These are phyloP conservation scores for Incumbomyces delicatus DNA, from an alignment of 2,329 filamentous ascomycete genomes.

Conservation along the genomic window DNA sequence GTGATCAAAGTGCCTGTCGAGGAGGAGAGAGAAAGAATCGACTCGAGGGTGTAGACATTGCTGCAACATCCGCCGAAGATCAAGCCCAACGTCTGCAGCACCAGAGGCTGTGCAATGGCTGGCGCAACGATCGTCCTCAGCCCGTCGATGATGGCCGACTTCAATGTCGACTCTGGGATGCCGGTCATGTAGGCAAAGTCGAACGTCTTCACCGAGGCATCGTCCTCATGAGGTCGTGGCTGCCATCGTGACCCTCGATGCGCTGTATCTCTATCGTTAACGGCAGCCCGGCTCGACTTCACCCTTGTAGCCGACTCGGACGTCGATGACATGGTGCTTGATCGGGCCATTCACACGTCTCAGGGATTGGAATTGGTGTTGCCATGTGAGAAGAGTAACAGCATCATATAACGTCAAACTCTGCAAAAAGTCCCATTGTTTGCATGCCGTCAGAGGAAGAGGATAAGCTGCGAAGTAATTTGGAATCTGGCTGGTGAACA, in stretches of 20 bases:
- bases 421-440: too few species aligned
- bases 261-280: neutral
- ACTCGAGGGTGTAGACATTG: slow-evolving; percentile 93
- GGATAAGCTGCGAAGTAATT: too few species aligned
- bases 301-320: neutral
- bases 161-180: slow-evolving; percentile 1
- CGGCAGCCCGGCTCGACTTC: neutral
- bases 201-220: neutral
- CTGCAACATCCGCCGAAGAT: slow-evolving; percentile 96
- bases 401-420: too few species aligned
- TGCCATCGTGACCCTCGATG: neutral
- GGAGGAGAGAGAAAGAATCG: slow-evolving; percentile 83
- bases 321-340: neutral
- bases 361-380: too few species aligned
- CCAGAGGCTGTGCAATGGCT: slow-evolving; percentile 23
- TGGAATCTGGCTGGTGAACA: too few species aligned
- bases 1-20: slow-evolving; percentile 75
- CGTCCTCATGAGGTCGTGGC: slow-evolving; percentile 3
- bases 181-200: slow-evolving; percentile 6
- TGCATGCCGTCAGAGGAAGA: too few species aligned
- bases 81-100: slow-evolving; percentile 56
- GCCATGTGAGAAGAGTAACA: too few species aligned
- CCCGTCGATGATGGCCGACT: neutral
- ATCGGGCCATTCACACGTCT: too few species aligned
- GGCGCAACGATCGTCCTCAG: slow-evolving; percentile 1